Percentiles rank a stretch among this genome's conserved stretches.
Evolutionary conservation across 768 basidiomycete genomes (phyloP).

Genomic region (Calvatia gigantea): DNA sequence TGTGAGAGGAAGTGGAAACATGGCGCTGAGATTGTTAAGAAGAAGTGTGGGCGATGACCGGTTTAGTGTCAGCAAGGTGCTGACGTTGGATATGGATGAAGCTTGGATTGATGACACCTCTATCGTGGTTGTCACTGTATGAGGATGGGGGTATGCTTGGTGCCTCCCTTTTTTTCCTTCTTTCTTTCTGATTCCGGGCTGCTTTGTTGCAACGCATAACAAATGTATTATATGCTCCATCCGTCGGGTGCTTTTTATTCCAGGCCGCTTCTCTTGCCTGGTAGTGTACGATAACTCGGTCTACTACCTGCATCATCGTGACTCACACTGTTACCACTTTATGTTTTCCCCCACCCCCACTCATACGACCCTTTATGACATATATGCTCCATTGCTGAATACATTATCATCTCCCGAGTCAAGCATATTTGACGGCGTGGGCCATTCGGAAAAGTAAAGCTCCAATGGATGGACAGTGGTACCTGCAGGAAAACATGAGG

Average conservation of each 20-base stretch:
- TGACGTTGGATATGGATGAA: conserved; percentile 62
- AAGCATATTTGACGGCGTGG: no score
- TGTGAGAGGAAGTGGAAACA: conserved; percentile 28
- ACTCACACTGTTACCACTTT: not conserved
- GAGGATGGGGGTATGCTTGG: not conserved
- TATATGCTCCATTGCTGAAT: no score
- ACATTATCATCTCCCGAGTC: no score
- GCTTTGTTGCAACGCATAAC: not conserved
- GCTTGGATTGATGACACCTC: conserved; percentile 71
- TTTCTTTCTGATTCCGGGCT: not conserved
- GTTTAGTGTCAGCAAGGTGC: conserved; percentile 47
- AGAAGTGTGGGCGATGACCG: conserved; percentile 52
- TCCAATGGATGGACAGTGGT: no score
- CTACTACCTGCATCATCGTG: not conserved
- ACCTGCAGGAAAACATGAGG: no score
- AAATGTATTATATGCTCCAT: not conserved
- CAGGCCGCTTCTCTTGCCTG: not conserved
- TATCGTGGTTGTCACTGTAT: conserved; percentile 42
- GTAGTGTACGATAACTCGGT: not conserved
- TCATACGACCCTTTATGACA: no score
- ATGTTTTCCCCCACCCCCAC: no score
- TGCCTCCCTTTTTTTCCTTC: not conserved
- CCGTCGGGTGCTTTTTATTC: not conserved
- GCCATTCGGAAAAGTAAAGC: no score
- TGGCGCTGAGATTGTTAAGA: conserved; percentile 57